Evolutionary conservation across 257 asterid genomes (phyloP).

Genomic region (Handroanthus guayacan): DNA sequence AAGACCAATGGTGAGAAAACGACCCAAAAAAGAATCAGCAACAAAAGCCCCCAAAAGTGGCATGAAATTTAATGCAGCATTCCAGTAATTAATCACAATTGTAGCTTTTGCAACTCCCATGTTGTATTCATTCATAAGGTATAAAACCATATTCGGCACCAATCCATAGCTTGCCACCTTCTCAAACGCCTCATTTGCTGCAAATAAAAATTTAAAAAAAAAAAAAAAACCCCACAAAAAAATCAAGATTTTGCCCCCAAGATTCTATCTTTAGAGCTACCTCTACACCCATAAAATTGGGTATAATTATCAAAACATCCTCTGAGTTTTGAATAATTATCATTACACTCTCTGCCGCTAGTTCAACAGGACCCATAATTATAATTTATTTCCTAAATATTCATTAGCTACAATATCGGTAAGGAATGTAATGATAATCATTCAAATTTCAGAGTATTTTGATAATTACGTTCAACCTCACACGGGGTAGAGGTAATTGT

Average conservation of each 20-base stretch:
- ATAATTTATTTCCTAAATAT: no score
- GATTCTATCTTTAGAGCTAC: neutral
- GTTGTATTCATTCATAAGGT: conserved; percentile 58
- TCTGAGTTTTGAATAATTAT: no score
- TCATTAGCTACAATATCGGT: no score
- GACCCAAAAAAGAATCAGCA: conserved; percentile 73
- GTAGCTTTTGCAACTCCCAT: conserved; percentile 52
- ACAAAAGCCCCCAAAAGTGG: conserved; percentile 73
- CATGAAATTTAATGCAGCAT: conserved; percentile 67
- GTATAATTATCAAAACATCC: no score
- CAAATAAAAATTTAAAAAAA: neutral
- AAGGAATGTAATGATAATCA: no score
- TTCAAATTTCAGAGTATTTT: no score
- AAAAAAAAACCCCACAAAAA: neutral
- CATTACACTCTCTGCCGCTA: no score
- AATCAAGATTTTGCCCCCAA: neutral
- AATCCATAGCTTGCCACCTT: conserved; percentile 69
- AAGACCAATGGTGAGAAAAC: conserved; percentile 60
- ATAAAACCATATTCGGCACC: conserved; percentile 65
- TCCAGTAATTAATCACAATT: conserved; percentile 59
- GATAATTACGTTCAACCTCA: neutral
- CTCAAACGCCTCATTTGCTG: conserved; percentile 73
- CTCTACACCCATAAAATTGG: no score
- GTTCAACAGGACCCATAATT: no score
- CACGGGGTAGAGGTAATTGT: neutral